Base-by-base conservation (phyloP, 768 basidiomycete genomes). In the Kwoniella sp. region DNA sequence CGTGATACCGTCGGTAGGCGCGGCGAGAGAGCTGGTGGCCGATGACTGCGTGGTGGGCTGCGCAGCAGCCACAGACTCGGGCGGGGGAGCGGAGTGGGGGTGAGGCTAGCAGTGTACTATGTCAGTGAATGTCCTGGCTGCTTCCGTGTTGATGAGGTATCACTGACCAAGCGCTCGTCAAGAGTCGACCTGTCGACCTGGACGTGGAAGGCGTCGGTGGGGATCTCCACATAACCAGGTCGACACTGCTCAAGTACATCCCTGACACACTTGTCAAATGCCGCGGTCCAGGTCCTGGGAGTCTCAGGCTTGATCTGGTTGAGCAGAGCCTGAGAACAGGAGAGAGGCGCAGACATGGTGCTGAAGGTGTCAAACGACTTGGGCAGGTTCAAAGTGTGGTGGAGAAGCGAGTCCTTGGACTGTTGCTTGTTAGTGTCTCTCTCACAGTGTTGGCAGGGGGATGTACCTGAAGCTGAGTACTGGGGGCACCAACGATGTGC, bases 331-430 rank as follows among this genome's bases (percentile, higher is more conserved):
- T 88, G 85, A 11, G 84, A 80, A 53, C 79, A 77, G 3, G 87
- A 84, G 59, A 95, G 83, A 27, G 88, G 86, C 44, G 82, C 77
- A 0, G 86, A 81, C 31, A 87, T 88, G 54, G 82, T 81, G 40
- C 77, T 74, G 71, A 90, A 98, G 19, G 86, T 89, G 55, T 87
- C 84, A 66, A 82, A 95, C 63, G 60, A 51, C 37, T 83, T 79
- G 55, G 85, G 88, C 61, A 90, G 86, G 34, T 89, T 89, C 10
- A 92, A 80, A 0, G 89, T 91, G 63, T 92, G 90, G 65, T 92
- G 90, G 25, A 93, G 79, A 71, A 90, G 77, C 3, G 87, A 84
- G 44, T 81, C 82, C 22, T 76, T 47, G 14, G 50, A 25, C 46
- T 69, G 50, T 33, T 17, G 14, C 29, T 14, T 20, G n/a, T n/a